Percentiles rank a stretch among this genome's conserved stretches.
Conservation (phyloP, 495 filamentous ascomycete genomes). For the Apiosordaria backusii region DNA sequence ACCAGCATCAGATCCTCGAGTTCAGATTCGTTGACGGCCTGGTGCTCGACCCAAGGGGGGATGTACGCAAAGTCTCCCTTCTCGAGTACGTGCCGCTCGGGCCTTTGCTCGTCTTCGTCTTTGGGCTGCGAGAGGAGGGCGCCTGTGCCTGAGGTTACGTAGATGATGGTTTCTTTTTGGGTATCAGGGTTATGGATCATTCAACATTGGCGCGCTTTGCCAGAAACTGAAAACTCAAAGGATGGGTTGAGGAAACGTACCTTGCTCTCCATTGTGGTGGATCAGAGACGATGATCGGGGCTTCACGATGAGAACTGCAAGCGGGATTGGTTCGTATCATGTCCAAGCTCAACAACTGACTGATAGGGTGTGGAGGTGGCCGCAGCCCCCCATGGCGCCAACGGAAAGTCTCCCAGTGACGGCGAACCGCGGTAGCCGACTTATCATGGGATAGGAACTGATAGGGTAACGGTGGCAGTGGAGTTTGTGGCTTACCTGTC, state of each 20-base stretch:
- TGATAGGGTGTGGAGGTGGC: not conserved
- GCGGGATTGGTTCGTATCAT: conserved; percentile 3
- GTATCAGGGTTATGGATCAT: not conserved
- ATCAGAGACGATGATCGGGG: conserved; percentile 40
- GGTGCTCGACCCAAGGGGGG: conserved; percentile 62
- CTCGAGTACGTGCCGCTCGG: conserved; percentile 50
- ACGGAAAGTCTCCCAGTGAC: not conserved
- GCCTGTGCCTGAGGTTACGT: conserved; percentile 41
- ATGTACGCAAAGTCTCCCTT: conserved; percentile 64
- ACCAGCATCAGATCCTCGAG: conserved; percentile 58
- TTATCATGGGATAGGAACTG: not conserved
- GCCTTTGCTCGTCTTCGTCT: conserved; percentile 31
- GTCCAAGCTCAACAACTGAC: not conserved
- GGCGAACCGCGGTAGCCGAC: not conserved
- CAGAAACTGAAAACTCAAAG: conserved; percentile 8
- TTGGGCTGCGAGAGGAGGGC: conserved; percentile 39
- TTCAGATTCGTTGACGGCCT: conserved; percentile 58
- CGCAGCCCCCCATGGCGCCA: not conserved
- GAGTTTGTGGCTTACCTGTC: conserved; percentile 35
- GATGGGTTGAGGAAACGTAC: conserved; percentile 28
- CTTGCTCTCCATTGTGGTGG: conserved; percentile 49
- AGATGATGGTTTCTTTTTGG: conserved; percentile 44
- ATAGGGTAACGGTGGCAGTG: not conserved
- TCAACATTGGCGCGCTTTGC: not conserved
- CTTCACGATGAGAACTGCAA: conserved; percentile 42